Evolutionary conservation across 1,139 yeast species (phyloP).

Genomic region (Yamadazyma dushanensis): DNA sequence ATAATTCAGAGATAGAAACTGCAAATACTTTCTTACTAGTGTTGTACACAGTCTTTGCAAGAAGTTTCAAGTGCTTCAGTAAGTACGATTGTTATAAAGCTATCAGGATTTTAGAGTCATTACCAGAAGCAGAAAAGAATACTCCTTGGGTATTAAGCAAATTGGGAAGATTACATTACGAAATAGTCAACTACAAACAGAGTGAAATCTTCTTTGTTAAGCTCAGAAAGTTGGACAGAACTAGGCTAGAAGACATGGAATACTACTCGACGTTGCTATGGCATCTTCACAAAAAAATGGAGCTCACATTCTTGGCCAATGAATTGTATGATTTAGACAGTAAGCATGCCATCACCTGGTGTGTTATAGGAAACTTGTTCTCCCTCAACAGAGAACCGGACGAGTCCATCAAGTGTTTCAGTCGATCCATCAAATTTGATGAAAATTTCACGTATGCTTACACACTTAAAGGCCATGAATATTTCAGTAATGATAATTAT

Average conservation of each 20-base stretch:
- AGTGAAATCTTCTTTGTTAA: slow-evolving; percentile 64
- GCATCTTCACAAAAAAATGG: slow-evolving; percentile 88
- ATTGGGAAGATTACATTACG: slow-evolving; percentile 81
- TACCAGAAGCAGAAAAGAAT: slow-evolving; percentile 62
- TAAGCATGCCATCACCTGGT: slow-evolving; percentile 83
- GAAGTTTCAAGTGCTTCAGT: slow-evolving; percentile 62
- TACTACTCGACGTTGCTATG: slow-evolving; percentile 85
- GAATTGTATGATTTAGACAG: slow-evolving; percentile 72
- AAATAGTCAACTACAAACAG: slow-evolving; percentile 81
- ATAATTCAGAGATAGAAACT: slow-evolving; percentile 35
- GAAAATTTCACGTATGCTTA: slow-evolving; percentile 84
- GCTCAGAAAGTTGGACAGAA: slow-evolving; percentile 69
- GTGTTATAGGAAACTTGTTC: slow-evolving; percentile 84
- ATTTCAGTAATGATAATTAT: slow-evolving; percentile 82
- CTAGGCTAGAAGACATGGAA: slow-evolving; percentile 89
- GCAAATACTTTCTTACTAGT: slow-evolving; percentile 48
- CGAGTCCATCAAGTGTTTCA: slow-evolving; percentile 87
- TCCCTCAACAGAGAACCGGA: slow-evolving; percentile 84
- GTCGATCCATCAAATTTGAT: slow-evolving; percentile 71
- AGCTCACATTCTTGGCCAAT: slow-evolving; percentile 76
- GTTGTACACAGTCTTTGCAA: slow-evolving; percentile 62
- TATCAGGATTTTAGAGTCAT: slow-evolving; percentile 60
- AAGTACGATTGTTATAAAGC: slow-evolving; percentile 82
- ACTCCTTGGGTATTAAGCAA: slow-evolving; percentile 88
- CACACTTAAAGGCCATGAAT: slow-evolving; percentile 93